Conservation (phyloP, 2,329 filamentous ascomycete species). For the Furcasterigmium furcatum region DNA sequence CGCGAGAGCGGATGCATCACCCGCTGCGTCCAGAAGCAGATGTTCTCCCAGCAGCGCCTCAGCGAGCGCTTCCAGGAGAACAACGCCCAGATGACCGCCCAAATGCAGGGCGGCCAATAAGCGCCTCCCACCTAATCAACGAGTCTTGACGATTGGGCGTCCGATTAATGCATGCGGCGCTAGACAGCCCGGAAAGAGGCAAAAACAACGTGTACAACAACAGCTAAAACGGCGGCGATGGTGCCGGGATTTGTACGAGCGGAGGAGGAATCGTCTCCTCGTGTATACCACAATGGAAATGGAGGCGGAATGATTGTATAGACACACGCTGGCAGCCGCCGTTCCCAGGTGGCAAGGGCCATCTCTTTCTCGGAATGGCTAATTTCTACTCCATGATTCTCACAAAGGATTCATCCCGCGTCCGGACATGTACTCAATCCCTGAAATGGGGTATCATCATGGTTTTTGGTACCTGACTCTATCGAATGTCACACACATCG, state of each 20-base stretch:
- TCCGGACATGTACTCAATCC: not conserved
- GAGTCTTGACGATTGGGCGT: constrained; percentile 1
- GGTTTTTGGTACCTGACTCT: not conserved
- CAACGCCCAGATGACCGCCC: constrained; percentile 56
- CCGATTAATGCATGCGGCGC: not conserved
- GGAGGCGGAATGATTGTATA: not conserved
- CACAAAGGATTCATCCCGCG: too few relatives aligned
- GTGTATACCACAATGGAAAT: constrained; percentile 9
- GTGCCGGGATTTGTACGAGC: not conserved
- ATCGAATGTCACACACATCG: not conserved
- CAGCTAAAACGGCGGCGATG: constrained; percentile 1
- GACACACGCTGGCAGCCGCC: not conserved
- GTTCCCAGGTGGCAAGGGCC: not conserved
- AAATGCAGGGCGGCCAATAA: constrained; percentile 44
- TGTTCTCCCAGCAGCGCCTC: constrained; percentile 86
- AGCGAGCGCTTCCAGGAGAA: constrained; percentile 84
- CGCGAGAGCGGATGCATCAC: constrained; percentile 90
- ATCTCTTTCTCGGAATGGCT: not conserved
- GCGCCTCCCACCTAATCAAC: not conserved
- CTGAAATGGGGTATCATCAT: not conserved
- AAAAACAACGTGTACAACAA: not conserved
- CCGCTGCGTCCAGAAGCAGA: constrained; percentile 93
- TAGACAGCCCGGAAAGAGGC: not conserved
- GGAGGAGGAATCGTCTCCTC: constrained; percentile 1
- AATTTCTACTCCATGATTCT: constrained; percentile 6